Evolutionary conservation across 495 filamentous ascomycete genomes (phyloP).

Genomic region (Patellaria atrata): DNA sequence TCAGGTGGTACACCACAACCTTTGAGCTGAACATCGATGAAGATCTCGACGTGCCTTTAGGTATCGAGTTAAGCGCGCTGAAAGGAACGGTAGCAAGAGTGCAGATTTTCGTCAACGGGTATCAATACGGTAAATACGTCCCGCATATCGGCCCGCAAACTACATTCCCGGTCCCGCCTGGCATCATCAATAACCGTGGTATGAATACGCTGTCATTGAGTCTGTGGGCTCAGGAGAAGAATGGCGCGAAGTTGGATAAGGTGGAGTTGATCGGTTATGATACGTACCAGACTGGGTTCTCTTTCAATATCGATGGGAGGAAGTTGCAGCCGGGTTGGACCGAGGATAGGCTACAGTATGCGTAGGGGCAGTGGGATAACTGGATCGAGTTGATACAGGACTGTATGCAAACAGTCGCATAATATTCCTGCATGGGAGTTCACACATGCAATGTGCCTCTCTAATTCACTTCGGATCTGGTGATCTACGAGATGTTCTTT

Average conservation of each 20-base stretch:
- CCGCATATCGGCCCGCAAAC: conserved; percentile 38
- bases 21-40: conserved; percentile 22
- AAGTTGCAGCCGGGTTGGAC: conserved; percentile 20
- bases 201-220: conserved; percentile 34
- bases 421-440: too few species aligned
- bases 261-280: conserved; percentile 9
- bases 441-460: too few species aligned
- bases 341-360: conserved; percentile 16
- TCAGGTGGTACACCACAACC: conserved; percentile 21
- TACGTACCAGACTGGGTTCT: conserved; percentile 15
- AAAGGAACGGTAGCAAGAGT: conserved; percentile 22
- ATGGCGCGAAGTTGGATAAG: conserved; percentile 11
- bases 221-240: conserved; percentile 24
- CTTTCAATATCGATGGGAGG: conserved; percentile 17
- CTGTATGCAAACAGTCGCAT: too few species aligned
- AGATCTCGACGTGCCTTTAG: conserved; percentile 31
- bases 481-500: too few species aligned
- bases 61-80: conserved; percentile 23
- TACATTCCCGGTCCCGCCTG: conserved; percentile 34
- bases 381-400: too few species aligned
- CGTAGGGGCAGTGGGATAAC: conserved; percentile 8
- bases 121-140: conserved; percentile 35
- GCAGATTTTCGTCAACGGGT: conserved; percentile 32
- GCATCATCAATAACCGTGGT: conserved; percentile 34
- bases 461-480: too few species aligned